Conservation (phyloP, 352 stramenopile species). For the Phytophthora europaea region DNA sequence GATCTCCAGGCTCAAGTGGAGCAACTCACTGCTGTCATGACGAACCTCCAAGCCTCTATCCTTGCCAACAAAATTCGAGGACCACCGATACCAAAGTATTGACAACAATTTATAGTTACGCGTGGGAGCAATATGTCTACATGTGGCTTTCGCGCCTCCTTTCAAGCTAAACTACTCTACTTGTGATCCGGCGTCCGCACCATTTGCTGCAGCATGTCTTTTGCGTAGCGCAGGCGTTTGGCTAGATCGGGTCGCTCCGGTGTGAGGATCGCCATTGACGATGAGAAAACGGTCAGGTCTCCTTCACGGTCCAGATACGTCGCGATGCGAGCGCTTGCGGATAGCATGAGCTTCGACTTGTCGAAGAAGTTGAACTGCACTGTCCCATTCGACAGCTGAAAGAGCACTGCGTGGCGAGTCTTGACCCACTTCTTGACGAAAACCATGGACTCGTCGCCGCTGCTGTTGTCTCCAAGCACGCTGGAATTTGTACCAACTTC, state of each 20-base stretch:
- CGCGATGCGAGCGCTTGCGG: slow-evolving; percentile 87
- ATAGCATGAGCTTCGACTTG: slow-evolving; percentile 96
- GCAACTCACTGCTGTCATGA: slow-evolving; percentile 49
- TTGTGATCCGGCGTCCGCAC: slow-evolving; percentile 42
- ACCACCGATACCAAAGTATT: slow-evolving; percentile 35
- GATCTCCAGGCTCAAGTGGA: slow-evolving; percentile 55
- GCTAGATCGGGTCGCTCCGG: slow-evolving; percentile 70
- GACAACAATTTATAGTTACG: slow-evolving; percentile 52
- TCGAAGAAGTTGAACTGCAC: slow-evolving; percentile 98
- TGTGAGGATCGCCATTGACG: slow-evolving; percentile 64
- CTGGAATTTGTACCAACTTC: slow-evolving; percentile 36
- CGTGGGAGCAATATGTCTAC: slow-evolving; percentile 33
- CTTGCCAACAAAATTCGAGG: slow-evolving; percentile 30
- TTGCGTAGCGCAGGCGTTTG: slow-evolving; percentile 93
- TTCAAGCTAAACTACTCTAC: slow-evolving; percentile 22
- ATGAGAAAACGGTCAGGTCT: slow-evolving; percentile 61
- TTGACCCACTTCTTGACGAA: slow-evolving; percentile 99
- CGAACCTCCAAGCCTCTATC: slow-evolving; percentile 44
- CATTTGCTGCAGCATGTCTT: slow-evolving; percentile 98
- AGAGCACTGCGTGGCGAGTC: slow-evolving; percentile 98
- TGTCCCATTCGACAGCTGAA: slow-evolving; percentile 97
- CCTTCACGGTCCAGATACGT: slow-evolving; percentile 92
- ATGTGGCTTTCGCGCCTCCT: slow-evolving; percentile 14
- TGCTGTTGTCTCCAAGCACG: slow-evolving; percentile 14
- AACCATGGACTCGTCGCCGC: slow-evolving; percentile 65